These are phyloP conservation scores for Agroathelia rolfsii DNA, from an alignment of 1,284 basidiomycete species.

Conservation along the genomic window DNA sequence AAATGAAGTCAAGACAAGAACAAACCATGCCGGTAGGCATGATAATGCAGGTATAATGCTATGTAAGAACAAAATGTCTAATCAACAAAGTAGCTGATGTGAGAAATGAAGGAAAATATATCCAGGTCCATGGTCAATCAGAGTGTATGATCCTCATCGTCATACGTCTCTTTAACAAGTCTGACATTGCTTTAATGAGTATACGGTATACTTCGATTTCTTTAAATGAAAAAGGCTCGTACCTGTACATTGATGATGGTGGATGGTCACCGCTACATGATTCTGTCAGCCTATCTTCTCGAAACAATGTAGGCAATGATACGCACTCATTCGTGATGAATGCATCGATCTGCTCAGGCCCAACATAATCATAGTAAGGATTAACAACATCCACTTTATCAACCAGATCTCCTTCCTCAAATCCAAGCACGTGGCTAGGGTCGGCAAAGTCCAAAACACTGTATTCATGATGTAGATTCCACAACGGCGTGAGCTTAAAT, in stretches of 20 bases:
- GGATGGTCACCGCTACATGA: slow-evolving; percentile 79
- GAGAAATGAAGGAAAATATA: too few relatives aligned
- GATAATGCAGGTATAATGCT: slow-evolving; percentile 6
- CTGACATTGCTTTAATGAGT: slow-evolving; percentile 24
- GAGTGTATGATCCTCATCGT: slow-evolving; percentile 80
- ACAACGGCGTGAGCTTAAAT: slow-evolving; percentile 91
- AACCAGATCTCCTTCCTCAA: slow-evolving; percentile 64
- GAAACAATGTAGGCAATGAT: slow-evolving; percentile 3
- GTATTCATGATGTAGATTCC: slow-evolving; percentile 87
- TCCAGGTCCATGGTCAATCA: slow-evolving; percentile 26
- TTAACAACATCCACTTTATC: slow-evolving; percentile 86
- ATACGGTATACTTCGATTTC: slow-evolving; percentile 4
- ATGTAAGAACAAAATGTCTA: too few relatives aligned
- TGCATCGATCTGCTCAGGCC: slow-evolving; percentile 84
- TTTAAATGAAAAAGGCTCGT: too few relatives aligned
- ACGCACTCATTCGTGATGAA: slow-evolving; percentile 96
- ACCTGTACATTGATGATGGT: slow-evolving; percentile 84
- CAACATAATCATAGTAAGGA: slow-evolving; percentile 91
- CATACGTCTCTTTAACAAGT: slow-evolving; percentile 85
- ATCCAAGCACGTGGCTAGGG: slow-evolving; percentile 76
- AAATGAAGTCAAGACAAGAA: too few relatives aligned
- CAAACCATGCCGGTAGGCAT: slow-evolving; percentile 16
- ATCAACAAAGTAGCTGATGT: too few relatives aligned
- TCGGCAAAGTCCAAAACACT: slow-evolving; percentile 83
- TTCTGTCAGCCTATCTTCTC: too few relatives aligned